These are phyloP conservation scores for Prunus mongolica DNA, from an alignment of 306 rosid species.

Conservation along the genomic window DNA sequence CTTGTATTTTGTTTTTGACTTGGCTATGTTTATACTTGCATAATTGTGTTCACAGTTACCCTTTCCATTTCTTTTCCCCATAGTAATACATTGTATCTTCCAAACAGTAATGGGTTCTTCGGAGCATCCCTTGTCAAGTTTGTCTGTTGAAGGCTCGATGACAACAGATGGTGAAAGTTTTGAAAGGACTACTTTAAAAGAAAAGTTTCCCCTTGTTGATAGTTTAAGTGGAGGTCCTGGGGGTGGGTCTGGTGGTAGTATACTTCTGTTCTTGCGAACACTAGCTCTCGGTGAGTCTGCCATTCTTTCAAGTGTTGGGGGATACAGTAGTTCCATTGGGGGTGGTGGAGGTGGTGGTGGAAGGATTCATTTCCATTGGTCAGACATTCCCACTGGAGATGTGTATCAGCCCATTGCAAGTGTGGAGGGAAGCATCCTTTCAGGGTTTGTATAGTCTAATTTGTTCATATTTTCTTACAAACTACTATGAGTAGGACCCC, in stretches of 20 bases:
- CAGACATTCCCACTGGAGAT: slow-evolving; percentile 90
- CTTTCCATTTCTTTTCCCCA: background rate
- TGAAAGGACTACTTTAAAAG: slow-evolving; percentile 32
- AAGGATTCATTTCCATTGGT: slow-evolving; percentile 97
- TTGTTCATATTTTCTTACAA: slow-evolving; percentile 11
- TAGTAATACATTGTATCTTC: slow-evolving; percentile 14
- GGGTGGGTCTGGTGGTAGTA: slow-evolving; percentile 96
- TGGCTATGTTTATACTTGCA: background rate
- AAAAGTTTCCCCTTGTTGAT: slow-evolving; percentile 23
- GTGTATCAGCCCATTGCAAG: slow-evolving; percentile 90
- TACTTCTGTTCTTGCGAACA: slow-evolving; percentile 72
- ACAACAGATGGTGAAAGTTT: slow-evolving; percentile 73
- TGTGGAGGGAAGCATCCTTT: slow-evolving; percentile 63
- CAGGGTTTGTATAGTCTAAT: slow-evolving; percentile 46
- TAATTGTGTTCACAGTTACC: slow-evolving; percentile 8
- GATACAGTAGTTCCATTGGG: slow-evolving; percentile 60
- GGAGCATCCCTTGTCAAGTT: slow-evolving; percentile 83
- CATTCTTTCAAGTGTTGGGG: slow-evolving; percentile 79
- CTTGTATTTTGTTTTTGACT: background rate
- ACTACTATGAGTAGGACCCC: background rate
- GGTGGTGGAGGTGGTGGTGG: slow-evolving; percentile 99
- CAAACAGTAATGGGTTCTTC: slow-evolving; percentile 81
- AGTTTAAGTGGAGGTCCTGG: slow-evolving; percentile 66
- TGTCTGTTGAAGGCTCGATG: slow-evolving; percentile 73
- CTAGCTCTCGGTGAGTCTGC: slow-evolving; percentile 66